These are phyloP conservation scores for Aspergillus kassunensis DNA, from an alignment of 495 filamentous ascomycete species.

Conservation along the genomic window DNA sequence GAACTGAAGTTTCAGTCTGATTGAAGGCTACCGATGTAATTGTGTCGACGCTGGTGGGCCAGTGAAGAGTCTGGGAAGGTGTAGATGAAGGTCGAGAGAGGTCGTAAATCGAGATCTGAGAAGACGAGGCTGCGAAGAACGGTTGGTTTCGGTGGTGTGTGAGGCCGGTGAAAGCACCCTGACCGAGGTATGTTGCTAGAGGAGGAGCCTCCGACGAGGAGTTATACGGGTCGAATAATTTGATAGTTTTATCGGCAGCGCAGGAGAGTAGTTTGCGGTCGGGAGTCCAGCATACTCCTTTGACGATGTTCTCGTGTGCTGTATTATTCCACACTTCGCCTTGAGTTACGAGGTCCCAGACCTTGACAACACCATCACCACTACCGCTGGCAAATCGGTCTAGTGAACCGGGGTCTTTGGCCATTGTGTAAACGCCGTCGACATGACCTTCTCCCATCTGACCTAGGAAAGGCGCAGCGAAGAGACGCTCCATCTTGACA, in stretches of 20 bases:
- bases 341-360: slow-evolving; percentile 80
- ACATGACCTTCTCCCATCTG: slow-evolving; percentile 90
- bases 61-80: slow-evolving; percentile 74
- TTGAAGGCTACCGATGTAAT: slow-evolving; percentile 89
- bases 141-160: slow-evolving; percentile 72
- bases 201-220: slow-evolving; percentile 59
- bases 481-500: slow-evolving; percentile 92
- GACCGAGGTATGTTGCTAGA: slow-evolving; percentile 76
- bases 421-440: slow-evolving; percentile 79
- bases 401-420: slow-evolving; percentile 65
- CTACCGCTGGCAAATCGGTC: slow-evolving; percentile 73
- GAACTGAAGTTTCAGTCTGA: slow-evolving; percentile 84
- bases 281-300: slow-evolving; percentile 82
- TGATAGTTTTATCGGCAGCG: slow-evolving; percentile 79
- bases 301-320: slow-evolving; percentile 86
- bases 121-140: slow-evolving; percentile 75
- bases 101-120: slow-evolving; percentile 82
- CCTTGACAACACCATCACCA: slow-evolving; percentile 85
- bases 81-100: slow-evolving; percentile 66
- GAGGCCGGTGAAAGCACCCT: slow-evolving; percentile 75
- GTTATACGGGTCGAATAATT: slow-evolving; percentile 87
- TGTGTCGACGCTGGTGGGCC: slow-evolving; percentile 87
- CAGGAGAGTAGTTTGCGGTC: slow-evolving; percentile 86
- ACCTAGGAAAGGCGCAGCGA: slow-evolving; percentile 85
- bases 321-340: slow-evolving; percentile 77